Base-by-base conservation (phyloP, 2,329 filamentous ascomycete species). In the Claviceps sp. region DNA sequence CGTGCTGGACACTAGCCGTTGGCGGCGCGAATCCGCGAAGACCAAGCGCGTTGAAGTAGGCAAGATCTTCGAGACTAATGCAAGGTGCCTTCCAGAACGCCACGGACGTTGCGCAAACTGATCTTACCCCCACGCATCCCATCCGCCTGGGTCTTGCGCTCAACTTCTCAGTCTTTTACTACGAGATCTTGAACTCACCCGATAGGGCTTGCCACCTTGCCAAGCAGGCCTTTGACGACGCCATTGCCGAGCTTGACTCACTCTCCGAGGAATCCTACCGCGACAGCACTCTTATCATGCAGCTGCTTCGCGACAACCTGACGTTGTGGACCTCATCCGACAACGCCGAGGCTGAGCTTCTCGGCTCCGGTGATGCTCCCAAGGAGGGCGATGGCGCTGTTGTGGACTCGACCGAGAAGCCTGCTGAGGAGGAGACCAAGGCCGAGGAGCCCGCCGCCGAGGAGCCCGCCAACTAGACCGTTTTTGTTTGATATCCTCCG, bases 91-190 rank as follows among this genome's bases (percentile, higher is more conserved):
- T 11, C 52, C 65, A 93, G 89, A 95, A 87, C 73, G 91, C 91
- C 63, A 97, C 91, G 76, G 91, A 96, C 66, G 91, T 97, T 67
- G 93, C 93, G 63, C 91, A 96, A 79, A 95, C 88, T 60, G 91
- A 97, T 74, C 85, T 97, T 63, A 91, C 91, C 57, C 91, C 91
- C 57, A 97, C 93, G 56, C 91, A 97, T 80, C 91, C 91, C 64
- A 97, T 97, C 77, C 90, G 91, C 66, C 88, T 97, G 60, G 91
- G 91, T 72, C 85, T 97, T 66, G 91, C 91, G 62, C 84, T 97
- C 63, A 97, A 96, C 85, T 96, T 97, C 83, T 96, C 90, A 59
- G 91, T 96, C 66, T 96, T 96, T 80, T 95, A 95, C 83, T 95
- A 96, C 74, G 93, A 96, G 81, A 96, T 96, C 70, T 79, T 96